Evolutionary conservation across 176 grass and related monocot genomes (phyloP), one percentile per base, ranked within the genome.

Genomic region (Raddia distichophylla): DNA sequence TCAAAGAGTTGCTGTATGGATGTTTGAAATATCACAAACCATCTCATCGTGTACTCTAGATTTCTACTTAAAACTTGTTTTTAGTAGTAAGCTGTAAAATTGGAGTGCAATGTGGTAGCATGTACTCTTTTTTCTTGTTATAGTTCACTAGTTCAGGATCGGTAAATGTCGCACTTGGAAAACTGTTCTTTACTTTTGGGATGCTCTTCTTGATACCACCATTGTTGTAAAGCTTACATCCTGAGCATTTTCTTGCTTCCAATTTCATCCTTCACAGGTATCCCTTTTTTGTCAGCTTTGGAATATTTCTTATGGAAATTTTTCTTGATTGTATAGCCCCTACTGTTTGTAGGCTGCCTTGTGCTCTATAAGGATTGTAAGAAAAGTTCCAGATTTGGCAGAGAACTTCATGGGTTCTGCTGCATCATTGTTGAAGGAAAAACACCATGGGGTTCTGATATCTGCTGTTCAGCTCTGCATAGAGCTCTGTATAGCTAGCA

Each of bases 351-450:
- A 99, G 97, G 97, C 97, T 53, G 91, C 93, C 43, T 91, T 99
- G 57, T 99, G 97, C 83, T 93, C 93, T 84, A 89, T 99, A 84
- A 76, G 97, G 67, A 96, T 99, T 74, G 87, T 99, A 68, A 86
- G 97, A 75, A 99, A 99, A 90, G 97, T 96, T 72, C 89, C 97
- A 67, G 97, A 99, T 68, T 83, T 99, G 82, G 87, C 97, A 80
- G 97, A 99, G 78, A 99, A 90, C 61, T 93, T 96, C 80, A 90
- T 90, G 85, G 75, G 79, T 64, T 74, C 85, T 27, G 97, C 97
- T 75, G 74, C 74, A 79, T 93, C 90, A 51, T 85, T 93, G 75
- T 85, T 99, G 33, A 99, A 96, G 90, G 97, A 99, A 84, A 99
- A 99, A 73, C 97, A 99, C 74, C 93, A 99, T 7, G 93, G 96